These are phyloP conservation scores for Chalaropsis thielavioides DNA, from an alignment of 2,329 filamentous ascomycete species.

Conservation along the genomic window DNA sequence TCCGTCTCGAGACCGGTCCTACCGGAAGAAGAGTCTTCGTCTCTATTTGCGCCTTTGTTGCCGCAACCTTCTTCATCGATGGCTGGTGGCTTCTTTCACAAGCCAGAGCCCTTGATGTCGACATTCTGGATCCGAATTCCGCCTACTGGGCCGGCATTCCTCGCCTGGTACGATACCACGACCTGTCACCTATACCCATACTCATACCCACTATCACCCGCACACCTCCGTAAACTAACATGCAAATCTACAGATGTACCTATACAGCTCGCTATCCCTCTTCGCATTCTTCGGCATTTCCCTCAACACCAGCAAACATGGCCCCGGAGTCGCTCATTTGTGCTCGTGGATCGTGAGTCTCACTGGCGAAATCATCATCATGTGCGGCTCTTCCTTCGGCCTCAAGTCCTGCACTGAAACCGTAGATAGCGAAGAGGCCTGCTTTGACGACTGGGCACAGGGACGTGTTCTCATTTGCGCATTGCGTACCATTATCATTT, in stretches of 20 bases:
- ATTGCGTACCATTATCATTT: constrained; percentile 42
- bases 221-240: not conserved
- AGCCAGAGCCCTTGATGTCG: constrained; percentile 2
- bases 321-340: constrained; percentile 67
- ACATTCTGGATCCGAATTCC: constrained; percentile 7
- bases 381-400: constrained; percentile 52
- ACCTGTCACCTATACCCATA: not conserved
- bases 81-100: constrained; percentile 13
- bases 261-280: constrained; percentile 12
- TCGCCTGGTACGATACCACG: constrained; percentile 13
- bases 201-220: not conserved
- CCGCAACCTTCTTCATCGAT: constrained; percentile 8
- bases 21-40: constrained; percentile 12
- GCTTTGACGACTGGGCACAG: constrained; percentile 29
- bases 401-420: constrained; percentile 2
- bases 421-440: constrained; percentile 17
- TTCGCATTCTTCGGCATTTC: constrained; percentile 13
- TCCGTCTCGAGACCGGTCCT: constrained; percentile 13
- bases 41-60: constrained; percentile 8
- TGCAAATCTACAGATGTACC: constrained; percentile 6
- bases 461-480: constrained; percentile 41
- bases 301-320: constrained; percentile 23
- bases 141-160: constrained; percentile 9
- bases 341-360: constrained; percentile 62
- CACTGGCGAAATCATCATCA: constrained; percentile 57